Evolutionary conservation across 306 rosid genomes (phyloP).

Genomic region (Fragaria nilgerrensis): DNA sequence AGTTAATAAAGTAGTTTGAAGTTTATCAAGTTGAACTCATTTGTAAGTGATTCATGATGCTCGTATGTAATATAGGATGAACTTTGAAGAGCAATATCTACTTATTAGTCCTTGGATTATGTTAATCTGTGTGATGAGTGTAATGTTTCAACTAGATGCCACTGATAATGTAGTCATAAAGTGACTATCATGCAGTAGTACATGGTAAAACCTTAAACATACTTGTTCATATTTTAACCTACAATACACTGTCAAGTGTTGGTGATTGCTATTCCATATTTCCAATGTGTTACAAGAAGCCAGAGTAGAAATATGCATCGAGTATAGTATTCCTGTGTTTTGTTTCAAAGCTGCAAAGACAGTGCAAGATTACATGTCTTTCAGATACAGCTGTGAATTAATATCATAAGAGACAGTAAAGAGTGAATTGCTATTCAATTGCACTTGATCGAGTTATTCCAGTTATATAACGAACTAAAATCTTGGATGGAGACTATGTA

Average conservation of each 20-base stretch:
- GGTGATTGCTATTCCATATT: neutral
- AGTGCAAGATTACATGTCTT: neutral
- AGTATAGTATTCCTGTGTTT: neutral
- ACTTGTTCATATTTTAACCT: neutral
- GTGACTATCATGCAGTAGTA: neutral
- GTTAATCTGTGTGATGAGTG: neutral
- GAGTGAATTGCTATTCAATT: neutral
- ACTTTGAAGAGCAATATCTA: neutral
- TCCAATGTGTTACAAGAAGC: neutral
- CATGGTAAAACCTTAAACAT: neutral
- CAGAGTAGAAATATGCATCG: neutral
- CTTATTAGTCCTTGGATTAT: neutral
- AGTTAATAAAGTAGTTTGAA: constrained; percentile 40
- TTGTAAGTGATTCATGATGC: constrained; percentile 13
- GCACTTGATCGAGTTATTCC: neutral
- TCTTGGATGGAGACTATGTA: neutral
- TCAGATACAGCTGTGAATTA: neutral
- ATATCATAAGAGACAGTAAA: neutral
- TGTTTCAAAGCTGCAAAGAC: neutral
- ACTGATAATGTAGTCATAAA: neutral
- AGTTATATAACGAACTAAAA: neutral
- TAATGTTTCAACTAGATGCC: neutral
- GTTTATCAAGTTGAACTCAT: constrained; percentile 6
- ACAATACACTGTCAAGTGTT: neutral
- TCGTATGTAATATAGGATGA: constrained; percentile 1